A percentile compares a stretch with the other conserved stretches of the same genome.
Conservation (phyloP, 202 grass and related monocot genomes). For the Panicum hallii region DNA sequence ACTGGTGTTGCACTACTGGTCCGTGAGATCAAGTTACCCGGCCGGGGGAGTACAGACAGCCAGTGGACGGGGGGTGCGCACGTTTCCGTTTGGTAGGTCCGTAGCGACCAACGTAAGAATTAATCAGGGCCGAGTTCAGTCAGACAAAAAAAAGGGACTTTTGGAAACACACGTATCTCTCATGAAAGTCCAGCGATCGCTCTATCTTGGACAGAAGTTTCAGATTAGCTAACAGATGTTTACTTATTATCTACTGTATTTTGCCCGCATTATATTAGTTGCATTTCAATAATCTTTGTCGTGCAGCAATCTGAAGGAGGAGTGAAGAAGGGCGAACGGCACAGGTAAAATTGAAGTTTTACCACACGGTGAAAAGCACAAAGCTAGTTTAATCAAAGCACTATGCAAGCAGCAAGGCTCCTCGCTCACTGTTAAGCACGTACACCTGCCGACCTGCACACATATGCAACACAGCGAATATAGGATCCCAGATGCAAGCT, state of each 20-base stretch:
- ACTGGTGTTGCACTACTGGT: not conserved
- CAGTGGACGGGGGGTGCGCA: not conserved
- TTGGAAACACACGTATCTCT: conserved; percentile 12
- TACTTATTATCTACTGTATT: too few relatives aligned
- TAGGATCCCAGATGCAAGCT: conserved; percentile 18
- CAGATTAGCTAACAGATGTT: not conserved
- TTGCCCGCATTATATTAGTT: not conserved
- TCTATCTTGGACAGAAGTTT: not conserved
- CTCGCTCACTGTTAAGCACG: not conserved
- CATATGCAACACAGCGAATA: not conserved
- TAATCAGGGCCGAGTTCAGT: not conserved
- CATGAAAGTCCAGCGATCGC: not conserved
- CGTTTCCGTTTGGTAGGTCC: conserved; percentile 28
- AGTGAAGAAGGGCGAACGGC: not conserved
- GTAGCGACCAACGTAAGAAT: not conserved
- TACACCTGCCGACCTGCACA: not conserved
- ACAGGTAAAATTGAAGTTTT: not conserved
- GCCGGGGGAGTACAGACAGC: not conserved
- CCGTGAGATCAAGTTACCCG: conserved; percentile 2
- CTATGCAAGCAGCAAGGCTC: not conserved
- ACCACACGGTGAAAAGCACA: not conserved
- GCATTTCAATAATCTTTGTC: not conserved
- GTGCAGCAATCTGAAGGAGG: not conserved
- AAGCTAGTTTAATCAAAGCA: not conserved
- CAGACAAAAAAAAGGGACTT: not conserved